A percentile compares a stretch with the other conserved stretches of the same genome.
Evolutionary conservation across 306 rosid genomes (phyloP).

Genomic region (Pyrus communis): DNA sequence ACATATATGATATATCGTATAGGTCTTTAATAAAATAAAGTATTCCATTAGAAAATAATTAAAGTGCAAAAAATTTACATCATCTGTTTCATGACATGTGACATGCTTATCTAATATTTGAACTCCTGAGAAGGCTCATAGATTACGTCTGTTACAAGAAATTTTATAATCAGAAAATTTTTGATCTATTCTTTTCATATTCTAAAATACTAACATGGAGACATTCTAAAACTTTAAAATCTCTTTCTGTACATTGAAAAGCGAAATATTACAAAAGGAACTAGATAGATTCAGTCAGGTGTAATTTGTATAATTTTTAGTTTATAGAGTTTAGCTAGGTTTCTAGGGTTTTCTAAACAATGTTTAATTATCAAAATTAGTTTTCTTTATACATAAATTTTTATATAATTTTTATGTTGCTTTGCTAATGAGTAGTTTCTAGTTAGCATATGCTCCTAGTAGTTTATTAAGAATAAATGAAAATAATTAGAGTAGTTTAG

Average conservation of each 20-base stretch:
- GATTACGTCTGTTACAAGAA: not conserved
- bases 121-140: accelerated
- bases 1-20: not conserved
- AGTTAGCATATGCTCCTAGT: too few species aligned
- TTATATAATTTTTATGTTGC: not conserved
- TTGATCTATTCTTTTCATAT: not conserved
- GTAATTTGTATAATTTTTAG: not conserved
- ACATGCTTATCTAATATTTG: not conserved
- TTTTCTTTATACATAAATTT: not conserved
- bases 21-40: not conserved
- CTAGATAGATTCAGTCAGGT: not conserved
- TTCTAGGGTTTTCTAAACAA: not conserved
- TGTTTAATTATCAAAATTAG: not conserved
- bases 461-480: not conserved
- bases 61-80: not conserved
- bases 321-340: not conserved
- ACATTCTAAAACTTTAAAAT: not conserved
- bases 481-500: not conserved
- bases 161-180: not conserved
- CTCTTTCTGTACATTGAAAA: not conserved
- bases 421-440: too few species aligned
- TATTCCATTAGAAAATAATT: not conserved
- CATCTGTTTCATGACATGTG: not conserved
- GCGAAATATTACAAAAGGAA: not conserved
- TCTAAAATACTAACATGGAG: not conserved